Conservation (phyloP, 371 early-diverging fungal species). For the Circinella umbellata region DNA sequence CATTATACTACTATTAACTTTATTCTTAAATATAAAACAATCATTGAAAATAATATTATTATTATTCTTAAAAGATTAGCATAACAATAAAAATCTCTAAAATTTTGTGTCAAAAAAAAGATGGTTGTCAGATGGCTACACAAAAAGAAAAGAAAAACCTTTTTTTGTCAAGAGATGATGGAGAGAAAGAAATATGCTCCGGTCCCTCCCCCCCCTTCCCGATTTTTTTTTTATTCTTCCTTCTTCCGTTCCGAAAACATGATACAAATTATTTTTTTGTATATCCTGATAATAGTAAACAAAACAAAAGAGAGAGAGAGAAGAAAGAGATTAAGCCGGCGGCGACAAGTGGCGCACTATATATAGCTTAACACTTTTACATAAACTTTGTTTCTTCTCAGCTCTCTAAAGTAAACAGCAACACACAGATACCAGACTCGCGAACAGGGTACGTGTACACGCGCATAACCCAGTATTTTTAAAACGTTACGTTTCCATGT, state of each 20-base stretch:
- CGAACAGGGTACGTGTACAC: background rate
- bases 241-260: background rate
- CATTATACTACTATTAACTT: too few species aligned
- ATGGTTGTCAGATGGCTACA: background rate
- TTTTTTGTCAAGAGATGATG: background rate
- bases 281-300: background rate
- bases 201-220: background rate
- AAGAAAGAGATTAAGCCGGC: too few species aligned
- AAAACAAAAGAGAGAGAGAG: too few species aligned
- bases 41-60: too few species aligned
- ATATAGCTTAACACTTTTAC: too few species aligned
- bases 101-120: too few species aligned
- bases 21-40: too few species aligned
- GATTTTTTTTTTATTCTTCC: background rate
- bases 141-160: background rate
- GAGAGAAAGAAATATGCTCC: too few species aligned
- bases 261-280: background rate
- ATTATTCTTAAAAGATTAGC: too few species aligned
- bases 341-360: too few species aligned
- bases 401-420: background rate
- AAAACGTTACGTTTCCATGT: background rate
- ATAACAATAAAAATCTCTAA: too few species aligned
- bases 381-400: too few species aligned
- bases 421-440: slow-evolving; percentile 4
- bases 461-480: background rate